Evolutionary conservation across 83 land plant species (phyloP).

Genomic region (Thuja plicata): DNA sequence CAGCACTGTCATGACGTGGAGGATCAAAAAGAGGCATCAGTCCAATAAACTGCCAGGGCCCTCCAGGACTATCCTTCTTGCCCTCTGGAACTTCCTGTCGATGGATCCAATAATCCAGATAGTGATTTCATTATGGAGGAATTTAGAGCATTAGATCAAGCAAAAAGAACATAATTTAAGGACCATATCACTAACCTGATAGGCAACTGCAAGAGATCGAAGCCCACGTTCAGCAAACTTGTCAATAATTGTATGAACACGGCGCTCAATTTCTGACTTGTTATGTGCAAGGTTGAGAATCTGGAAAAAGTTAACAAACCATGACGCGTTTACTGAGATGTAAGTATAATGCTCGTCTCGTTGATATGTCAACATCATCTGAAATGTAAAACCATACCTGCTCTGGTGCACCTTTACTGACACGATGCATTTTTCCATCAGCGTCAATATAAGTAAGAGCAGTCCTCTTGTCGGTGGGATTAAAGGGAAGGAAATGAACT

Average conservation of each 20-base stretch:
- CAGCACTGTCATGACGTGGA: constrained; percentile 75
- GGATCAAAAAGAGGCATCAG: constrained; percentile 72
- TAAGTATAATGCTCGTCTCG: not conserved
- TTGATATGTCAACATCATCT: not conserved
- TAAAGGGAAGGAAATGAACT: constrained; percentile 83
- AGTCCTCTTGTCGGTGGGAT: constrained; percentile 88
- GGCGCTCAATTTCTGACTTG: constrained; percentile 41
- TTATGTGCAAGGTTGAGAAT: constrained; percentile 35
- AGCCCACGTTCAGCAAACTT: constrained; percentile 56
- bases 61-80: constrained; percentile 51
- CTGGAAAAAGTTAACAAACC: constrained; percentile 18
- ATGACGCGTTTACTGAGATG: not conserved
- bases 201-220: constrained; percentile 60
- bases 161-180: not conserved
- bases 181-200: constrained; percentile 31
- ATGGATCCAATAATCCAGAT: not conserved
- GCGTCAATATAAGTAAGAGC: constrained; percentile 81
- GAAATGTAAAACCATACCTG: not conserved
- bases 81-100: constrained; percentile 60
- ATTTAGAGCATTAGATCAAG: not conserved
- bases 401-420: constrained; percentile 92
- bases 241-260: constrained; percentile 42
- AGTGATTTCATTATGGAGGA: not conserved
- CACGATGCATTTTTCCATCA: constrained; percentile 70
- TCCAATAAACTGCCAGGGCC: constrained; percentile 61